phyloP scores from a whole-genome alignment of 805 yeast species.

The Candida insectalens region DNA sequence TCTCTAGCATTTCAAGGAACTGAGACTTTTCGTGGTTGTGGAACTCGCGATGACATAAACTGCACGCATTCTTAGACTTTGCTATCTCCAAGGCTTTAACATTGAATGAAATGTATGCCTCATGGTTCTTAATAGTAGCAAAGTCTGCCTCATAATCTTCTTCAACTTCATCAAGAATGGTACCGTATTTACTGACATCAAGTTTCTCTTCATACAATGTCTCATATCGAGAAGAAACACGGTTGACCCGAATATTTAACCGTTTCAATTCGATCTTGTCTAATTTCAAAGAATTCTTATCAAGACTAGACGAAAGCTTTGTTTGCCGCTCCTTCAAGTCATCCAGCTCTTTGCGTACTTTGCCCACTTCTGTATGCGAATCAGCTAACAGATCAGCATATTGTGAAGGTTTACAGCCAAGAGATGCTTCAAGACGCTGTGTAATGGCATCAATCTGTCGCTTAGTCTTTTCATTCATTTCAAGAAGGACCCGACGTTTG shows the following conservation, averaged over 20 bases:
- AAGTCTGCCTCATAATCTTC: slow-evolving; percentile 49
- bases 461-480: slow-evolving; percentile 7
- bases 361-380: slow-evolving; percentile 6
- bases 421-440: slow-evolving; percentile 4
- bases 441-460: slow-evolving; percentile 10
- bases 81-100: slow-evolving; percentile 60
- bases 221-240: slow-evolving; percentile 6
- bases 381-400: slow-evolving; percentile 2
- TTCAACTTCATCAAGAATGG: slow-evolving; percentile 45
- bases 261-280: slow-evolving; percentile 1
- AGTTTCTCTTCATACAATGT: slow-evolving; percentile 26
- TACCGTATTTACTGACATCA: slow-evolving; percentile 39
- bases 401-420: slow-evolving; percentile 4
- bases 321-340: slow-evolving; percentile 6
- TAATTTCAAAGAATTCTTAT: slow-evolving; percentile 6
- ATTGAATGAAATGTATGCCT: slow-evolving; percentile 63
- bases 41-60: slow-evolving; percentile 65
- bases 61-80: slow-evolving; percentile 45
- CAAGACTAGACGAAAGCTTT: slow-evolving; percentile 1
- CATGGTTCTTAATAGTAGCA: slow-evolving; percentile 58
- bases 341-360: slow-evolving; percentile 7
- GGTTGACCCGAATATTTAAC: background rate
- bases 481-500: slow-evolving; percentile 27
- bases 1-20: slow-evolving; percentile 16
- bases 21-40: slow-evolving; percentile 24